Conservation (phyloP, 140 eudicot species). For the Anethum foeniculum region DNA sequence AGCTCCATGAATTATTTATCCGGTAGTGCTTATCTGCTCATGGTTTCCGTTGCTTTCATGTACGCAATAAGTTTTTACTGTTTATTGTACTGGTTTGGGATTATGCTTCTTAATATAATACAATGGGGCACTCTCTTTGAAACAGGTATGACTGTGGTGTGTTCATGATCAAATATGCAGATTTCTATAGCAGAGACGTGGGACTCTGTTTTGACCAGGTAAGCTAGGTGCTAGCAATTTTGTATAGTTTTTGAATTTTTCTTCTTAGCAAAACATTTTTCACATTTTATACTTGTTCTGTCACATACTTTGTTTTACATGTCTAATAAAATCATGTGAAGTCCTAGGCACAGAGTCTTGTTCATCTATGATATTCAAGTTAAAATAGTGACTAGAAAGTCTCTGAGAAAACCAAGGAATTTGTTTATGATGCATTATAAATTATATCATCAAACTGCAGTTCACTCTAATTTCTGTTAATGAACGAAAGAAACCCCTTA, state of each 20-base stretch:
- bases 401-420: not conserved
- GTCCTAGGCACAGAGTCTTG: not conserved
- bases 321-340: not conserved
- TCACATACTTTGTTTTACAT: not conserved
- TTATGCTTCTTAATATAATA: slow-evolving; percentile 4
- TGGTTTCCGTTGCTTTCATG: not conserved
- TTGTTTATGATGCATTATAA: not conserved
- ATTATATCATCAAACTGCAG: not conserved
- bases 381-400: not conserved
- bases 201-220: slow-evolving; percentile 88
- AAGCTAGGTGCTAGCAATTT: slow-evolving; percentile 1
- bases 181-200: slow-evolving; percentile 79
- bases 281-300: not conserved
- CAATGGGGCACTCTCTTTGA: slow-evolving; percentile 8
- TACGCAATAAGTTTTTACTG: not conserved
- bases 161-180: slow-evolving; percentile 90
- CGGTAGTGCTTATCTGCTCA: not conserved
- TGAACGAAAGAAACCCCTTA: not conserved
- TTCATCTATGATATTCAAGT: not conserved
- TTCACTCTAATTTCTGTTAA: not conserved
- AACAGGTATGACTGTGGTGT: slow-evolving; percentile 90
- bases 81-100: not conserved
- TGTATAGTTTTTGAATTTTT: not conserved
- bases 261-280: not conserved
- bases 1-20: not conserved